Conservation (phyloP, 768 basidiomycete genomes). For the Panellus pusillus region DNA sequence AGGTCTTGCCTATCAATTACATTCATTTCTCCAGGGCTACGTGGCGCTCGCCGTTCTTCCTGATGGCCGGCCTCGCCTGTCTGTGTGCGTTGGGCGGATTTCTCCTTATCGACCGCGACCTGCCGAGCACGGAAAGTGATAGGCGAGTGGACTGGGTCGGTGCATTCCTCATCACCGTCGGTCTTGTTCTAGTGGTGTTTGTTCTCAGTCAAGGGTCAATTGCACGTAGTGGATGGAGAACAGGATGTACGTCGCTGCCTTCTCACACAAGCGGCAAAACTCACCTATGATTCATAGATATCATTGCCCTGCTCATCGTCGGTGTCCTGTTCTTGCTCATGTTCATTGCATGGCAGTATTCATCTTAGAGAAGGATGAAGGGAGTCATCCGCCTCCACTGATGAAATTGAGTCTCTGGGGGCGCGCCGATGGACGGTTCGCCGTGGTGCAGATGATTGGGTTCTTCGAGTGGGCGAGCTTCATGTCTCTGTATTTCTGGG, state of each 20-base stretch:
- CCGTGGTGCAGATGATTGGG: constrained; percentile 61
- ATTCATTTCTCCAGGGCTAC: constrained; percentile 24
- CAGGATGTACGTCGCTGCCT: constrained; percentile 28
- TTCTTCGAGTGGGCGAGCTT: constrained; percentile 66
- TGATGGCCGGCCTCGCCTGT: constrained; percentile 47
- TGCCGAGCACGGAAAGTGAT: constrained; percentile 29
- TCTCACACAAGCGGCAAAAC: neutral
- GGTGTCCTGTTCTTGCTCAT: constrained; percentile 50
- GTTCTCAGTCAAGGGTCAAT: constrained; percentile 62
- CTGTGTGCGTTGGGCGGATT: constrained; percentile 42
- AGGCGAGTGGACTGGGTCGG: constrained; percentile 74
- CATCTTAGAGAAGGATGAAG: constrained; percentile 46
- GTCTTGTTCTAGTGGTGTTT: constrained; percentile 68
- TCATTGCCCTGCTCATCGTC: constrained; percentile 62
- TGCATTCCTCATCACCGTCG: constrained; percentile 57
- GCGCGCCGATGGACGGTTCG: constrained; percentile 61
- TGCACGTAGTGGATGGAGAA: constrained; percentile 59
- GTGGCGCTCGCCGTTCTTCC: constrained; percentile 53
- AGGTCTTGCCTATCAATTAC: neutral
- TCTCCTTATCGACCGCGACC: constrained; percentile 51
- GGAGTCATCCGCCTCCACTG: constrained; percentile 51
- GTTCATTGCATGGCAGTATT: constrained; percentile 65
- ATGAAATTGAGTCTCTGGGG: constrained; percentile 66
- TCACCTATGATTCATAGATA: constrained; percentile 40
- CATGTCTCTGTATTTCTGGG: constrained; percentile 48